Conservation (phyloP, 371 early-diverging fungal genomes). For the Mucor piriformis region DNA sequence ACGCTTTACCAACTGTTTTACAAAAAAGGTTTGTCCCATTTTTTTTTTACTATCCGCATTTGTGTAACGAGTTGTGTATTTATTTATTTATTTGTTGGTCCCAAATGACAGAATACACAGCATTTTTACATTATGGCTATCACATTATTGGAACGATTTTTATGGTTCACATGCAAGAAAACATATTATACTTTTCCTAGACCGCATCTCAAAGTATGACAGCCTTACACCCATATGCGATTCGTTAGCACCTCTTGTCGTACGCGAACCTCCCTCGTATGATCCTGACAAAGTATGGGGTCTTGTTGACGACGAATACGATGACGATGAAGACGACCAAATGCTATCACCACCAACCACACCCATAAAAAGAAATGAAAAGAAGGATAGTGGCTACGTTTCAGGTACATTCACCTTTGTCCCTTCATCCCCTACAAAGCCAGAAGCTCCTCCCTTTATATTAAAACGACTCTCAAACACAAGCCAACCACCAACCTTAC, state of each 20-base stretch:
- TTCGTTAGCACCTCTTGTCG: constrained; percentile 39
- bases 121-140: constrained; percentile 52
- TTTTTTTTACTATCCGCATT: not conserved
- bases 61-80: constrained; percentile 19
- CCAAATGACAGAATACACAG: constrained; percentile 44
- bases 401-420: constrained; percentile 28
- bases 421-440: constrained; percentile 7
- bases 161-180: constrained; percentile 52
- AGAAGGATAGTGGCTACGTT: constrained; percentile 52
- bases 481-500: not conserved
- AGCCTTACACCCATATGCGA: constrained; percentile 45
- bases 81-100: constrained; percentile 11
- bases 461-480: constrained; percentile 2
- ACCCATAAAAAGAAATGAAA: constrained; percentile 19
- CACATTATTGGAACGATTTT: constrained; percentile 59
- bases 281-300: constrained; percentile 55
- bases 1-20: constrained; percentile 33
- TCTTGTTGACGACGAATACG: constrained; percentile 29
- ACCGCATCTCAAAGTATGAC: constrained; percentile 40
- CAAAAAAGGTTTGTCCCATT: constrained; percentile 38
- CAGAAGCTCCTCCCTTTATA: not conserved
- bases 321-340: constrained; percentile 1
- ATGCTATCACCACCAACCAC: constrained; percentile 1
- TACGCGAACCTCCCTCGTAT: constrained; percentile 44
- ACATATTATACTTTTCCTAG: constrained; percentile 48